A percentile compares a stretch with the other conserved stretches of the same genome.
phyloP scores from a whole-genome alignment of 306 rosid genomes.

The Cucurbita maxima region DNA sequence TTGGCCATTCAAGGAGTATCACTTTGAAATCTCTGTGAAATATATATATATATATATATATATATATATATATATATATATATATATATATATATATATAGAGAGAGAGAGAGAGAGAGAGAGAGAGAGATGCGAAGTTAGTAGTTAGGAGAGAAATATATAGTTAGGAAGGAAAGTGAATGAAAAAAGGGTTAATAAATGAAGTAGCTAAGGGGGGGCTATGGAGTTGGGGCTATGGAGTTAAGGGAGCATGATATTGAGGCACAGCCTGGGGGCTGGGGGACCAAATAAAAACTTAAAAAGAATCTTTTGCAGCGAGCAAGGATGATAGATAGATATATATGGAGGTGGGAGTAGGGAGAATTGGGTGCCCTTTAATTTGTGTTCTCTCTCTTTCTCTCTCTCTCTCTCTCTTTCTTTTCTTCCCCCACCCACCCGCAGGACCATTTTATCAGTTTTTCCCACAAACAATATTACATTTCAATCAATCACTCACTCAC shows the following conservation, averaged over 20 bases:
- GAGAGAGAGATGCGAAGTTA: not conserved
- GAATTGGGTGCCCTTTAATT: not conserved
- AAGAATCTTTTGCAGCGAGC: not conserved
- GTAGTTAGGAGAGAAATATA: not conserved
- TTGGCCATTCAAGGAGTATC: too few species aligned
- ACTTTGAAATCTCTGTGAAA: too few species aligned
- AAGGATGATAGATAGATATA: not conserved
- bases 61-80: not conserved
- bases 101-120: not conserved
- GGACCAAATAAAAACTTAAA: not conserved
- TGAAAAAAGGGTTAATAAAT: constrained; percentile 3
- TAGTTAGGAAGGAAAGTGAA: not conserved
- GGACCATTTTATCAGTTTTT: not conserved
- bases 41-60: not conserved
- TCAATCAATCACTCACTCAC: not conserved
- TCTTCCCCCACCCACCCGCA: not conserved
- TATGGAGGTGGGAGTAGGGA: not conserved
- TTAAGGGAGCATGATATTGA: not conserved
- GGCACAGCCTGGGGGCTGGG: not conserved
- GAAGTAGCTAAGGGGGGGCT: not conserved
- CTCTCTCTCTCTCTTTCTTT: not conserved
- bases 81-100: not conserved
- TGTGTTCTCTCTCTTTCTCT: not conserved
- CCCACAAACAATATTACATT: not conserved
- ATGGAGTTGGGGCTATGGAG: not conserved